Evolutionary conservation across 2,329 filamentous ascomycete species (phyloP), one percentile per base, ranked within the genome.

Genomic region (Colletotrichum spaethianum): DNA sequence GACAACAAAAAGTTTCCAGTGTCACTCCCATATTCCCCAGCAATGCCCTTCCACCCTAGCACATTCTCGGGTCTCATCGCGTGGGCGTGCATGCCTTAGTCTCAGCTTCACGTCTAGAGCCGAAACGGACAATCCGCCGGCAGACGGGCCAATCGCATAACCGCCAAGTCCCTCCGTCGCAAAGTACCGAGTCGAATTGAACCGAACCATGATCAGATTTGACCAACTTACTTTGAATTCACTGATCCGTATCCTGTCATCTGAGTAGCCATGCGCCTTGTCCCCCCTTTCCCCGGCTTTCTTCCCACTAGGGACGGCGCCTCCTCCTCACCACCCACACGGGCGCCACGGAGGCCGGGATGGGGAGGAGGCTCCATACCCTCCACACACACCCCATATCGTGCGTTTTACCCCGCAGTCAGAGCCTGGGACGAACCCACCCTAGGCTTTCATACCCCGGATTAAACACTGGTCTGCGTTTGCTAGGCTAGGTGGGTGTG

Each of bases 71-170:
- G 68, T 57, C 63, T 44, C 68, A 56, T 67, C 57, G 68, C 68
- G 57, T 68, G 56, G 68, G 48, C 57, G 44, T 50, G 63, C 68
- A 62, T 71, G 57, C 63, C 52, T 71, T 48, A 61, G 68, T 63
- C 59, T 59, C 57, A 63, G 28, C 56, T 67, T 73, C 72, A 68
- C 72, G 60, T 73, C 72, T 64, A 73, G 64, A 50, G 60, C 72
- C 63, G 63, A 73, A 73, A 67, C 7, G 72, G 68, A 68, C 40
- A 73, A 64, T 68, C 16, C 42, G 42, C 72, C 72, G 72, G 62
- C 31, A 20, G 59, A 31, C 63, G 23, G 63, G 40, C 72, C 72
- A 73, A 73, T 73, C 31, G 55, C 59, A 38, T 44, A 33, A 3
- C 48, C 63, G 72, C 72, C 72, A 73, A 73, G 72, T 38, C 40